Conservation (phyloP, 345 rosid genomes). For the Linum lewisii region DNA sequence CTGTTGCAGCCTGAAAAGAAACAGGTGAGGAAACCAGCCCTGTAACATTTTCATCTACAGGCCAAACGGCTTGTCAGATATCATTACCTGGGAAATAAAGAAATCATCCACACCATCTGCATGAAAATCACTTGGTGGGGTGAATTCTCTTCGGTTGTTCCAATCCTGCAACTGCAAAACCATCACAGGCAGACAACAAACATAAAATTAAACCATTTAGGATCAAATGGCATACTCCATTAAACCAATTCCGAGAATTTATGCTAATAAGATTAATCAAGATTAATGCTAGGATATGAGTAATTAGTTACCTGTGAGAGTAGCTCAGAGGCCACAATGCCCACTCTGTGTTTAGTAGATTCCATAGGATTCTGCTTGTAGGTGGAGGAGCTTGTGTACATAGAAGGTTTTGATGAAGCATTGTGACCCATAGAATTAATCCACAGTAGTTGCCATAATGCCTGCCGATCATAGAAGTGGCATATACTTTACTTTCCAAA, state of each 20-base stretch:
- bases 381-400: slow-evolving; percentile 19
- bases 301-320: slow-evolving; percentile 69
- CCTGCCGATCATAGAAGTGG: slow-evolving; percentile 32
- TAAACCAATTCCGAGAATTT: neutral
- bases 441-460: slow-evolving; percentile 95
- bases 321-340: slow-evolving; percentile 70
- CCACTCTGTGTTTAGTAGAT: slow-evolving; percentile 57
- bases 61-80: slow-evolving; percentile 17
- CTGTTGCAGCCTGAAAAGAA: slow-evolving; percentile 57
- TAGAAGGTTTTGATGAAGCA: slow-evolving; percentile 35
- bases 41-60: neutral
- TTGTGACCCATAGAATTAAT: slow-evolving; percentile 48
- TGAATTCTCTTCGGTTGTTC: slow-evolving; percentile 79
- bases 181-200: slow-evolving; percentile 7
- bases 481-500: slow-evolving; percentile 1
- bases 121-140: slow-evolving; percentile 79
- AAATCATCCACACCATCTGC: slow-evolving; percentile 79
- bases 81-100: slow-evolving; percentile 84
- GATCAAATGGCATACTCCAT: neutral
- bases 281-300: neutral
- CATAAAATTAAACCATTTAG: neutral
- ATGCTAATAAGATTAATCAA: neutral
- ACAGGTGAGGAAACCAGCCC: slow-evolving; percentile 11
- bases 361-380: slow-evolving; percentile 48
- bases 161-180: slow-evolving; percentile 83